These are phyloP conservation scores for Alternaria sp. DNA, from an alignment of 2,329 filamentous ascomycete species.

Conservation along the genomic window DNA sequence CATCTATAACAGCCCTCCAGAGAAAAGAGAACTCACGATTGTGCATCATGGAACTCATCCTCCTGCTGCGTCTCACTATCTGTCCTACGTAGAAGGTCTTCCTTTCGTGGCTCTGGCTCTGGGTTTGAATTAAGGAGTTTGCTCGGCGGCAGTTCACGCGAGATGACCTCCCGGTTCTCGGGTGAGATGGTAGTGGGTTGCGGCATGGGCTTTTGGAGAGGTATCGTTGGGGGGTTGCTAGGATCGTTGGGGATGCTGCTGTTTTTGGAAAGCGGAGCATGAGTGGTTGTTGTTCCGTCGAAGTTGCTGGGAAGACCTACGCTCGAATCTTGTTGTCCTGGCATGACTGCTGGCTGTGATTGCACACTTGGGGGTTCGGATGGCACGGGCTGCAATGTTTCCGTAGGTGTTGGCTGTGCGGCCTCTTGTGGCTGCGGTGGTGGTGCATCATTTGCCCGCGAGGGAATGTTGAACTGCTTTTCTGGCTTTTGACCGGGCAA, in stretches of 20 bases:
- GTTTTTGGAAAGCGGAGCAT: constrained; percentile 17
- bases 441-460: constrained; percentile 49
- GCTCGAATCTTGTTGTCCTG: constrained; percentile 29
- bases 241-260: constrained; percentile 14
- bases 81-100: constrained; percentile 40
- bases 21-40: constrained; percentile 37
- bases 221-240: constrained; percentile 7
- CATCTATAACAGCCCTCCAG: background rate
- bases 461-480: constrained; percentile 65
- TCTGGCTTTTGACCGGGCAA: constrained; percentile 74
- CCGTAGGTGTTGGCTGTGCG: constrained; percentile 9
- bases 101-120: constrained; percentile 22
- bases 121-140: constrained; percentile 40
- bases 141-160: constrained; percentile 35
- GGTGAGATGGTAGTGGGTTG: constrained; percentile 12
- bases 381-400: constrained; percentile 12
- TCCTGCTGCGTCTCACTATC: constrained; percentile 55
- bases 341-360: constrained; percentile 9
- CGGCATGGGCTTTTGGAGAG: constrained; percentile 17
- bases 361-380: constrained; percentile 9
- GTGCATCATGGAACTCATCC: constrained; percentile 60
- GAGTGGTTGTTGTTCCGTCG: constrained; percentile 56
- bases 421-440: constrained; percentile 16
- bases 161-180: constrained; percentile 20
- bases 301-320: constrained; percentile 65